Base-by-base conservation (phyloP, 106 monocot species). In the Phalaenopsis aphrodite region DNA sequence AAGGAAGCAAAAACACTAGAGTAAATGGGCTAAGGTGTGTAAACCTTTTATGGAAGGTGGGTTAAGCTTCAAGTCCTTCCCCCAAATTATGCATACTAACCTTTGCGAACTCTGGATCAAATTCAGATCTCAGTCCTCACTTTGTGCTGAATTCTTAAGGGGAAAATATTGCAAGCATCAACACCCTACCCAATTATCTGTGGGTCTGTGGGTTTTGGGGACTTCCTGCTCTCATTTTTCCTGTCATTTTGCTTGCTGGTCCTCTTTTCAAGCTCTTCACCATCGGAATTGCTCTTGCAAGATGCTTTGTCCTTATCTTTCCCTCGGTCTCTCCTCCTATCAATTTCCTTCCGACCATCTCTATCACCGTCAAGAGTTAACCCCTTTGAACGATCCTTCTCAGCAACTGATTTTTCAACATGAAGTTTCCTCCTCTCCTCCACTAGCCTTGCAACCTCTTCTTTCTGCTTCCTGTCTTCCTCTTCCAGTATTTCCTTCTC, bases 401-500 rank as follows among this genome's bases (percentile, higher is more conserved):
- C 91, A n/a, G 91, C 90, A 78, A 89, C 91, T 72, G 84, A 46
- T 72, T 81, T 93, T 75, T 90, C 93, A 77, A 91, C 96, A 46
- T 93, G 83, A 18, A 96, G 43, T 75, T 83, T 96, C 82, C 91
- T 91, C 69, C 89, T 75, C 56, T 96, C 96, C 67, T 96, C 96
- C 8, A 96, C 90, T 64, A 96, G 83, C 77, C 92, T 85, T 2
- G 96, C 91, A 42, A 96, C 88, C 79, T 96, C 96, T 79, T 96
- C 96, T 48, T 91, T 85, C 61, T 96, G 96, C 80, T 92, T 96
- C 57, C 93, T 90, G 79, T 96, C 96, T 69, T 96, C 96, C 72
- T 88, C 93, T 82, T 96, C 96, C 36, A 94, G 61, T 91, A 93
- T 92, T 76, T 94, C 91, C 83, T 85, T 96, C 76, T 96, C 93